Evolutionary conservation across 2,329 filamentous ascomycete species (phyloP), one percentile per base, ranked within the genome.

Genomic region (Colletotrichum siamense): DNA sequence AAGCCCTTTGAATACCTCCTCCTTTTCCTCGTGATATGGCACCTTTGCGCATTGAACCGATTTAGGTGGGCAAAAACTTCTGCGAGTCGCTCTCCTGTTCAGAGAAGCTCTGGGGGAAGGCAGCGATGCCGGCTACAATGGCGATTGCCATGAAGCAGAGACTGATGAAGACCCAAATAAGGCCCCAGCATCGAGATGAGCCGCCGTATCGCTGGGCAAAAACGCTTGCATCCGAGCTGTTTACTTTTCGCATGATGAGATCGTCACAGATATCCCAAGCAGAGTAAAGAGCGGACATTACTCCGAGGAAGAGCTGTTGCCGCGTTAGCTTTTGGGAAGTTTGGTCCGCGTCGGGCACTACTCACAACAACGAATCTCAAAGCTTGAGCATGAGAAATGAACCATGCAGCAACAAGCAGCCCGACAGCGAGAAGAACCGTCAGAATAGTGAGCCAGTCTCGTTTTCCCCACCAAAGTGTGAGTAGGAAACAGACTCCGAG

Each of bases 251-350:
- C 6, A 96, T 86, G 79, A 96, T 95, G 36, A 96, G 87, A 79
- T 96, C 94, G 81, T 96, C 94, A 84, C 94, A 96, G 79, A 96
- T 96, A 86, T 96, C 94, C 94, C 94, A 96, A 7, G 95, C 94
- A 78, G 93, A 95, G 84, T 96, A 96, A 2, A 96, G 89, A 3
- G 92, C 93, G 8, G 92, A 94, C 94, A 96, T 96, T 79, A 96
- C 94, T 57, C 94, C 94, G 77, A 96, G 95, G 81, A 96, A 96
- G 32, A 96, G 89, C 86, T 91, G 76, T 22, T n/a, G 12, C 10
- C 16, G 5, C 15, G 36, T 75, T 74, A 69, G 68, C 44, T 32
- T 26, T 28, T 22, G 7, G 10, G 18, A 12, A 36, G 16, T 28
- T 32, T 61, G 18, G 26, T 52, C 44, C 12, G n/a, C 12, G 26